These are phyloP conservation scores for Metschnikowia drakensbergensis DNA, from an alignment of 805 yeast species.

Conservation along the genomic window DNA sequence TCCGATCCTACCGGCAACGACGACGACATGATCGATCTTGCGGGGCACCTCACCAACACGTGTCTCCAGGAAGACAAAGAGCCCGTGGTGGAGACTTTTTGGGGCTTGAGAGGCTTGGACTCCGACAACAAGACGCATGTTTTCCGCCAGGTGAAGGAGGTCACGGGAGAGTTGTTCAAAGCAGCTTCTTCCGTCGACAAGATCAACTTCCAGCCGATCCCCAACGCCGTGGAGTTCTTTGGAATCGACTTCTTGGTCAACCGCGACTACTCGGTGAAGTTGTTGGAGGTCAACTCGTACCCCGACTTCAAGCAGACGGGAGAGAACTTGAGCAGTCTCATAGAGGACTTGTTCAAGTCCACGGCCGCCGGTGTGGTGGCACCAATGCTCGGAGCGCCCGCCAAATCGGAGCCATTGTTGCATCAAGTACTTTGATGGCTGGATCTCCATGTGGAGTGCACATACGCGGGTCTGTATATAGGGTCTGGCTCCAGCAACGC, in stretches of 20 bases:
- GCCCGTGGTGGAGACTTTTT: slow-evolving; percentile 62
- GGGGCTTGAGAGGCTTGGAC: slow-evolving; percentile 44
- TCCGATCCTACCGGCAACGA: slow-evolving; percentile 22
- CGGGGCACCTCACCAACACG: slow-evolving; percentile 89
- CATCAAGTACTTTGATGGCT: background rate
- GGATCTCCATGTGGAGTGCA: no score
- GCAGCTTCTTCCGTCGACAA: slow-evolving; percentile 82
- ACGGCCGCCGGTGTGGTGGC: slow-evolving; percentile 46
- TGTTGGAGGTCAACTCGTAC: slow-evolving; percentile 86
- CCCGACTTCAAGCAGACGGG: slow-evolving; percentile 99
- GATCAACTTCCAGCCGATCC: slow-evolving; percentile 77
- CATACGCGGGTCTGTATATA: no score
- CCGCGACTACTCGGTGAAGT: slow-evolving; percentile 46
- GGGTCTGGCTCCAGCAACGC: no score
- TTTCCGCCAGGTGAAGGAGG: slow-evolving; percentile 51
- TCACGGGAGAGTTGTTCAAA: slow-evolving; percentile 65
- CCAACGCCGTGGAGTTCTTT: slow-evolving; percentile 78
- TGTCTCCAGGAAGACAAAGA: slow-evolving; percentile 67
- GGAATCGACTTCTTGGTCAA: slow-evolving; percentile 88
- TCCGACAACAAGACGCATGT: slow-evolving; percentile 35
- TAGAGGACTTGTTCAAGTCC: slow-evolving; percentile 61
- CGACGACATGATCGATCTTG: slow-evolving; percentile 42
- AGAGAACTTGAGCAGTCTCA: slow-evolving; percentile 57
- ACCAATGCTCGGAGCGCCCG: slow-evolving; percentile 1
- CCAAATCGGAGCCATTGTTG: background rate